Percentiles rank a stretch among this genome's conserved stretches.
These are phyloP conservation scores for Babesia bigemina DNA, from an alignment of 169 alveolate genomes.

Conservation along the genomic window DNA sequence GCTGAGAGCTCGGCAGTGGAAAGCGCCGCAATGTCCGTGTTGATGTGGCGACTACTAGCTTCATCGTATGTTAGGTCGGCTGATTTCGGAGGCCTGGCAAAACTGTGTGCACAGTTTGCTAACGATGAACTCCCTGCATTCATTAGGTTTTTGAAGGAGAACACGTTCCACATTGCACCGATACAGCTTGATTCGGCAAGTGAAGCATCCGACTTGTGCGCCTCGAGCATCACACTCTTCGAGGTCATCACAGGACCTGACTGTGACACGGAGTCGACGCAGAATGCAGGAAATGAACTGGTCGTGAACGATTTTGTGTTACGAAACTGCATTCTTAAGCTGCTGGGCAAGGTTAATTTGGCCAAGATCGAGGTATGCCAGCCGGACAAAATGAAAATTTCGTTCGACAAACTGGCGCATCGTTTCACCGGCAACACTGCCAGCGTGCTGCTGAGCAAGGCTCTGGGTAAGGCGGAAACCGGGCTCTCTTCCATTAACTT, in stretches of 20 bases:
- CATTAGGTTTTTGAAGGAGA: constrained; percentile 8
- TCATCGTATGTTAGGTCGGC: constrained; percentile 4
- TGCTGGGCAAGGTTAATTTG: constrained; percentile 34
- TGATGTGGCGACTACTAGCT: not conserved
- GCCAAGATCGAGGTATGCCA: constrained; percentile 37
- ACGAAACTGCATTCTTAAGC: constrained; percentile 20
- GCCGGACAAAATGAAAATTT: constrained; percentile 35
- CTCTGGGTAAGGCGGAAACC: constrained; percentile 57
- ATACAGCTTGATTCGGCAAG: not conserved
- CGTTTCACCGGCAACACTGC: constrained; percentile 51
- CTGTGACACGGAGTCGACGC: not conserved
- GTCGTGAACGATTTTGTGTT: constrained; percentile 6
- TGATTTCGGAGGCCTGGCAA: constrained; percentile 24
- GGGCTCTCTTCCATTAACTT: constrained; percentile 27
- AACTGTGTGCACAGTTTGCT: not conserved
- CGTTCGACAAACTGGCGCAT: constrained; percentile 46
- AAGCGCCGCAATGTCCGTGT: not conserved
- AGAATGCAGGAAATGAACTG: not conserved
- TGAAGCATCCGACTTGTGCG: not conserved
- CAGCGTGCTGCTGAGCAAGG: constrained; percentile 46
- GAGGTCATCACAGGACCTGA: constrained; percentile 39
- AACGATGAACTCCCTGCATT: constrained; percentile 11
- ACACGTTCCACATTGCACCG: not conserved
- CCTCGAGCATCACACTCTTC: constrained; percentile 37
- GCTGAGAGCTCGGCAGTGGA: not conserved